Base-by-base conservation (phyloP, 2,329 filamentous ascomycete genomes). In the Bipolaris zeicola region DNA sequence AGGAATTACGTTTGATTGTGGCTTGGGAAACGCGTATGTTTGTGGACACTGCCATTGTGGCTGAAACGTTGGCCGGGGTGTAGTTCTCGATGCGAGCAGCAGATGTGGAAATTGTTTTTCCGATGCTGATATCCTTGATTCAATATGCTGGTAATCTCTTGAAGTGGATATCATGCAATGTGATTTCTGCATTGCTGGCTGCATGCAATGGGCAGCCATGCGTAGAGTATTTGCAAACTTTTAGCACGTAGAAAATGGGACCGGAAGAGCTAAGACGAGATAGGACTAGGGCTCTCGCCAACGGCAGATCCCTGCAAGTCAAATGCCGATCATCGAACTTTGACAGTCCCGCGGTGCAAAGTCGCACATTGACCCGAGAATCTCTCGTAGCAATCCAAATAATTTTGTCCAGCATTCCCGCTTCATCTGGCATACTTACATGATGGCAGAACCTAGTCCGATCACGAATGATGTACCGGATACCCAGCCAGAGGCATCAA, bases 251-350 rank as follows among this genome's bases (percentile, higher is more conserved):
- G 41, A 28, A 16, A 16, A 26, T 31, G 41, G n/a, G 8, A 26
- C 14, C 1, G 37, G 50, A 2, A 5, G 34, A 5, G 47, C 52
- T 55, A 51, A 13, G 33, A 45, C 39, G 3, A 11, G 24, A 34
- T 2, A 5, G 26, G 26, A 3, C 41, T 55, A 51, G 52, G 2
- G 10, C 2, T 2, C 10, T 55, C 47, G 52, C 47, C 42, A 51
- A 22, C 28, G 14, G 14, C 7, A 11, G 34, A 55, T 36, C 47
- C 52, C 41, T 55, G 52, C 26, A 28, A 28, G 41, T 48, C 45
- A 50, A 55, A 55, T 51, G 52, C 42, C 36, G 47, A 55, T 50
- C 46, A 50, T 45, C 47, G 42, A 46, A 37, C 48, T 55, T 51
- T 51, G 47, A 49, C 41, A 33, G 39, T 47, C 7, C 16, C 20